These are phyloP conservation scores for Eimeria acervulina DNA, from an alignment of 169 alveolate genomes.

Conservation along the genomic window DNA sequence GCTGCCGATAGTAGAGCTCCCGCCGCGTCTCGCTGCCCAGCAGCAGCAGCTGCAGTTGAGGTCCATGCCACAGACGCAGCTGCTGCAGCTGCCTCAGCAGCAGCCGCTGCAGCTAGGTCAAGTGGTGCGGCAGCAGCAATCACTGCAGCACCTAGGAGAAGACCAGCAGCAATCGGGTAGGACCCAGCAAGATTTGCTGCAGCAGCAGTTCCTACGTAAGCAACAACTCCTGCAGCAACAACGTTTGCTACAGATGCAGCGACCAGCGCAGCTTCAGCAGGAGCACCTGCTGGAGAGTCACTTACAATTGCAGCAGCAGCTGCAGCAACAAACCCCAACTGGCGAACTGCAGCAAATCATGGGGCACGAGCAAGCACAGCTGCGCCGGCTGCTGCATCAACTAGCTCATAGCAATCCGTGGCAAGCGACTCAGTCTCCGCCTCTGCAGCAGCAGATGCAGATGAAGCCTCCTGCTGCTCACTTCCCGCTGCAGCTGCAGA, in stretches of 20 bases:
- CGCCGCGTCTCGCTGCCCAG: not conserved
- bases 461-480: not conserved
- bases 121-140: not conserved
- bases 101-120: not conserved
- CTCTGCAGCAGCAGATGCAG: not conserved
- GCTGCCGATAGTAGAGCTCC: not conserved
- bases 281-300: not conserved
- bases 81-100: not conserved
- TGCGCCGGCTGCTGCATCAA: constrained; percentile 35
- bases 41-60: not conserved
- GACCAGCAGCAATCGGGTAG: not conserved
- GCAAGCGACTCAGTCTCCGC: not conserved
- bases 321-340: not conserved
- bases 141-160: not conserved
- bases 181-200: not conserved
- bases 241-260: constrained; percentile 17
- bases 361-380: constrained; percentile 31
- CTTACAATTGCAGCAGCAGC: not conserved
- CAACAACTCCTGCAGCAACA: constrained; percentile 9
- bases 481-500: constrained; percentile 30
- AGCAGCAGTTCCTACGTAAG: not conserved
- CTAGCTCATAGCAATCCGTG: not conserved
- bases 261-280: constrained; percentile 23
- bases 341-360: constrained; percentile 38
- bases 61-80: not conserved